Percentiles rank a stretch among this genome's conserved stretches.
Evolutionary conservation across 1,284 basidiomycete genomes (phyloP).

Genomic region (Fomitiporia mediterranea): DNA sequence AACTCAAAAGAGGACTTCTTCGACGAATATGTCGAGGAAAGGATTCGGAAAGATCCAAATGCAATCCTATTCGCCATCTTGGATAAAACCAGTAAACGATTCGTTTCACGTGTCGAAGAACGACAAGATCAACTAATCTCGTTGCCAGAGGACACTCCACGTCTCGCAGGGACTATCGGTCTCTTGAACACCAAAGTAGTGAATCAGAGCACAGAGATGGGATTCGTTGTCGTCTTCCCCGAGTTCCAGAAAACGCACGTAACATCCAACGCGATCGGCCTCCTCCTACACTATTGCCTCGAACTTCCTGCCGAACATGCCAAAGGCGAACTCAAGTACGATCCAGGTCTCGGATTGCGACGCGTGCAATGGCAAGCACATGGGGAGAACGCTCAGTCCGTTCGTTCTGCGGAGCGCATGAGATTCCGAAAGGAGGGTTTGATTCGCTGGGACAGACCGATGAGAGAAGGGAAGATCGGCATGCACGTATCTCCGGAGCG

Average conservation of each 20-base stretch:
- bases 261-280: slow-evolving; percentile 52
- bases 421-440: slow-evolving; percentile 57
- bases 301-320: slow-evolving; percentile 34
- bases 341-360: slow-evolving; percentile 51
- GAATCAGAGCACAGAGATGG: slow-evolving; percentile 39
- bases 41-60: slow-evolving; percentile 19
- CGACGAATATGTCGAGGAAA: slow-evolving; percentile 16
- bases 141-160: background rate
- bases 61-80: slow-evolving; percentile 34
- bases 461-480: slow-evolving; percentile 35
- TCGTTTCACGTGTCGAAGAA: background rate
- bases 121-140: background rate
- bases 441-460: slow-evolving; percentile 48
- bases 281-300: slow-evolving; percentile 55
- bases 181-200: slow-evolving; percentile 30
- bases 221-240: slow-evolving; percentile 39
- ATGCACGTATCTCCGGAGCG: slow-evolving; percentile 30
- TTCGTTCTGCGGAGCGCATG: slow-evolving; percentile 50
- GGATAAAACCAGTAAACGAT: slow-evolving; percentile 33
- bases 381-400: slow-evolving; percentile 43
- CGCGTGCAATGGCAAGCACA: slow-evolving; percentile 63
- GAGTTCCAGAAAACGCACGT: slow-evolving; percentile 63
- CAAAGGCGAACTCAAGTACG: slow-evolving; percentile 19
- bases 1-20: slow-evolving; percentile 19
- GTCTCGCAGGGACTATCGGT: slow-evolving; percentile 39